Evolutionary conservation across 371 early-diverging fungal genomes (phyloP), one percentile per base, ranked within the genome.

Genomic region (Mucor circinelloides): DNA sequence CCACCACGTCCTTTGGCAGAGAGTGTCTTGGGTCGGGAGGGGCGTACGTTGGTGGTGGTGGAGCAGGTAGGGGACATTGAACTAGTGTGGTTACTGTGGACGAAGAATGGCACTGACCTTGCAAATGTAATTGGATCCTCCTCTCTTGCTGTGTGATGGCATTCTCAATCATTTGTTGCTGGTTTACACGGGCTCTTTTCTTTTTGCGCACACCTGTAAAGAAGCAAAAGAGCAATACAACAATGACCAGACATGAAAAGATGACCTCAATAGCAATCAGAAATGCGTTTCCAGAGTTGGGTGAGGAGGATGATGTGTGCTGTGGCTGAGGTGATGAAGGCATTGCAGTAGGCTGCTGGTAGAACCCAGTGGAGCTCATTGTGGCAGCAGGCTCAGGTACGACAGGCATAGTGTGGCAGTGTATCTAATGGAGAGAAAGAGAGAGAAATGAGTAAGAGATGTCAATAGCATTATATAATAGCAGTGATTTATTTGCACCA

Each of bases 221-320:
- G 19, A 44, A 52, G 23, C 66, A 66, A 38, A 66, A 66, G 12
- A 42, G 23, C 19, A 66, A 30, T 27, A 57, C 48, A 19, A 59
- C 10, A 13, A 65, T 13, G 6, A 65, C 66, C 3, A 65, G 27
- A 2, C 32, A 23, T n/a, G 66, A 65, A 36, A 65, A 65, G 19
- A 65, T 7, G n/a, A 58, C 59, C 48, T 65, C 58, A n/a, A 65
- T 36, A 2, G 66, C 59, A 21, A 58, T 58, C 25, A 65, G n/a
- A 7, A 32, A 15, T 34, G 46, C 28, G 38, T 65, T 58, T 12
- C 42, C 42, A 17, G 42, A 5, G 15, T 42, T 42, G 3, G 42
- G 42, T 5, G 2, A 42, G 15, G 42, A 17, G 13, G 17, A n/a
- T n/a, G n/a, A n/a, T n/a, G n/a, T n/a, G n/a, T n/a, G n/a, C 15